Evolutionary conservation across 139 green algal genomes (phyloP), one percentile per base, ranked within the genome.

Genomic region (Coelastrella sp.): DNA sequence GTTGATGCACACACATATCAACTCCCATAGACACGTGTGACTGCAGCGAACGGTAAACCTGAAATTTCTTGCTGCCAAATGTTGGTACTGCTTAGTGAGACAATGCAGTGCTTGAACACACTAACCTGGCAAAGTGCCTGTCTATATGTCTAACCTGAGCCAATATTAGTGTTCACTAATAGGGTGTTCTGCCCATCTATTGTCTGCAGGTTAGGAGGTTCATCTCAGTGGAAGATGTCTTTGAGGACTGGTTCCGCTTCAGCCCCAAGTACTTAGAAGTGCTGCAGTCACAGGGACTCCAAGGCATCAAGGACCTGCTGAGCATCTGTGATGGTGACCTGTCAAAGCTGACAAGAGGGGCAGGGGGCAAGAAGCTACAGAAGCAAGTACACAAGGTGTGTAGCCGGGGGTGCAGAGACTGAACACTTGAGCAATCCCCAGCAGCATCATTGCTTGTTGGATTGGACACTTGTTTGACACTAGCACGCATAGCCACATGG

Each of bases 201-300:
- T 60, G 22, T 4, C 32, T 47, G 7, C 65, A 89, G 19, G 10
- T 54, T 5, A 60, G 4, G 4, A 23, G 22, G n/a, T 85, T 47
- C 86, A 76, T 90, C 7, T 85, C 16, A 4, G 61, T 79, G 20
- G 86, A 85, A 66, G 86, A 90, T 47, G 76, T 77, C 59, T 79
- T 54, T 16, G 60, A 85, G 75, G 86, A 90, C 61, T 85, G 59
- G 74, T 61, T 65, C 7, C 74, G 22, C 7, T 90, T 20, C 5
- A 66, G 57, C 22, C 7, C 20, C 1, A n/a, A 56, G 8, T 90
- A 90, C 86, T 79, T 47, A 57, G 23, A 84, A 56, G 19, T 85
- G 11, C 85, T 22, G 75, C 54, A 68, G 17, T 32, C 73, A 56
- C 0, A 83, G 85, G 85, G 71, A 54, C 54, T 14, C 17, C 16